Evolutionary conservation across 805 yeast species (phyloP).

Genomic region (Yamadazyma scolyti): DNA sequence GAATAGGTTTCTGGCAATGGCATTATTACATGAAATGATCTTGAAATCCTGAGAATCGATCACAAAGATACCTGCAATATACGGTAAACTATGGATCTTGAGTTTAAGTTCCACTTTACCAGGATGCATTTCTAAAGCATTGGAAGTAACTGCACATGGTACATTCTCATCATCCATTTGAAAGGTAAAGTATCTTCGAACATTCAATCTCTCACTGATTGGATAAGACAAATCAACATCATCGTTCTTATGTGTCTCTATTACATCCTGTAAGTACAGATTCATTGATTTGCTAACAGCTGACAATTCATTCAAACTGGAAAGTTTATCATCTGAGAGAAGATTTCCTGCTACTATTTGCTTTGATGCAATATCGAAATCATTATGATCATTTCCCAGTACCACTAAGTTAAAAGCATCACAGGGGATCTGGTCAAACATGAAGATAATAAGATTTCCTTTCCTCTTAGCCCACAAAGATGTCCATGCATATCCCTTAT

Average conservation of each 20-base stretch:
- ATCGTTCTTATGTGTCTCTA: slow-evolving; percentile 11
- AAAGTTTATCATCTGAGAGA: slow-evolving; percentile 15
- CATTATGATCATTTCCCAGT: slow-evolving; percentile 13
- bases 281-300: slow-evolving; percentile 26
- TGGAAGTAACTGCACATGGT: slow-evolving; percentile 74
- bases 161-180: slow-evolving; percentile 43
- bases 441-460: slow-evolving; percentile 69
- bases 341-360: slow-evolving; percentile 34
- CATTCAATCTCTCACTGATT: slow-evolving; percentile 40
- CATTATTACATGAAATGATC: slow-evolving; percentile 72
- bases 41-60: slow-evolving; percentile 49
- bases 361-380: slow-evolving; percentile 15
- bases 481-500: slow-evolving; percentile 68
- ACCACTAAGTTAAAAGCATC: slow-evolving; percentile 57
- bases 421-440: slow-evolving; percentile 77
- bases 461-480: slow-evolving; percentile 86
- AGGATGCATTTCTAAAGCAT: slow-evolving; percentile 48
- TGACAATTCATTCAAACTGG: slow-evolving; percentile 12
- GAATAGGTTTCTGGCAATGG: slow-evolving; percentile 74
- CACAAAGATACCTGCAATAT: slow-evolving; percentile 82
- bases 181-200: slow-evolving; percentile 59
- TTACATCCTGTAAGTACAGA: slow-evolving; percentile 15
- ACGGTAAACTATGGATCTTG: slow-evolving; percentile 74
- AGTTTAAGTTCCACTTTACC: slow-evolving; percentile 45
- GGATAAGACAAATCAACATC: slow-evolving; percentile 10